Percentiles rank a stretch among this genome's conserved stretches.
Evolutionary conservation across 768 basidiomycete genomes (phyloP).

Genomic region (Tricholoma hemisulphureum): DNA sequence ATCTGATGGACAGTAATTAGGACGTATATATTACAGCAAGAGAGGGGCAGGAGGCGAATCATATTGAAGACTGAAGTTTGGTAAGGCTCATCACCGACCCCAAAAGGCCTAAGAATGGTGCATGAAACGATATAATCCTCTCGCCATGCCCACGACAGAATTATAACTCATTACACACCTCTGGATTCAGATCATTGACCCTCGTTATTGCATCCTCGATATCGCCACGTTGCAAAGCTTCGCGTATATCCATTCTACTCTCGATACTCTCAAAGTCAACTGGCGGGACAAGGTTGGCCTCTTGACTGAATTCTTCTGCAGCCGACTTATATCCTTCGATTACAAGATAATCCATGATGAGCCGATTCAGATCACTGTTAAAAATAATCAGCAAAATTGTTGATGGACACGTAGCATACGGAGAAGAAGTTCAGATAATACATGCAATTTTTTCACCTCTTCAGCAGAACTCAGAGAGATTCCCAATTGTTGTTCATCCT

Average conservation of each 20-base stretch:
- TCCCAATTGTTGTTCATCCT: slow-evolving; percentile 89
- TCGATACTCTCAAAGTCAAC: slow-evolving; percentile 92
- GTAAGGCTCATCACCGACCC: slow-evolving; percentile 83
- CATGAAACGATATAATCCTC: slow-evolving; percentile 94
- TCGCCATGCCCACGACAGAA: slow-evolving; percentile 20
- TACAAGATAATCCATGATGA: slow-evolving; percentile 97
- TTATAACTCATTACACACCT: slow-evolving; percentile 63
- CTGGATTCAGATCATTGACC: slow-evolving; percentile 94
- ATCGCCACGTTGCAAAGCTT: slow-evolving; percentile 91
- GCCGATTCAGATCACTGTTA: slow-evolving; percentile 84
- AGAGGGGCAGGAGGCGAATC: slow-evolving; percentile 42
- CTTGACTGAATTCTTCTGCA: slow-evolving; percentile 90
- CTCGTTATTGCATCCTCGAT: slow-evolving; percentile 94
- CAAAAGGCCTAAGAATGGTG: slow-evolving; percentile 89
- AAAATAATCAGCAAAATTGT: slow-evolving; percentile 21
- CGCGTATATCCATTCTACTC: slow-evolving; percentile 90
- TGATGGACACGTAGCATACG: slow-evolving; percentile 5
- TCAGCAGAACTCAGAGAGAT: slow-evolving; percentile 94
- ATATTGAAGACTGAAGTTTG: slow-evolving; percentile 98
- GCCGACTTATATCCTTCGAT: slow-evolving; percentile 97
- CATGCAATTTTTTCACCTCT: slow-evolving; percentile 71
- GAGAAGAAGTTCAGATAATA: slow-evolving; percentile 75
- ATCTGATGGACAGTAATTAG: slow-evolving; percentile 58
- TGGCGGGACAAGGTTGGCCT: slow-evolving; percentile 72
- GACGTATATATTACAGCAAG: slow-evolving; percentile 3